A percentile compares a stretch with the other conserved stretches of the same genome.
Evolutionary conservation across 1,284 basidiomycete species (phyloP).

Genomic region (Blastosporella zonata): DNA sequence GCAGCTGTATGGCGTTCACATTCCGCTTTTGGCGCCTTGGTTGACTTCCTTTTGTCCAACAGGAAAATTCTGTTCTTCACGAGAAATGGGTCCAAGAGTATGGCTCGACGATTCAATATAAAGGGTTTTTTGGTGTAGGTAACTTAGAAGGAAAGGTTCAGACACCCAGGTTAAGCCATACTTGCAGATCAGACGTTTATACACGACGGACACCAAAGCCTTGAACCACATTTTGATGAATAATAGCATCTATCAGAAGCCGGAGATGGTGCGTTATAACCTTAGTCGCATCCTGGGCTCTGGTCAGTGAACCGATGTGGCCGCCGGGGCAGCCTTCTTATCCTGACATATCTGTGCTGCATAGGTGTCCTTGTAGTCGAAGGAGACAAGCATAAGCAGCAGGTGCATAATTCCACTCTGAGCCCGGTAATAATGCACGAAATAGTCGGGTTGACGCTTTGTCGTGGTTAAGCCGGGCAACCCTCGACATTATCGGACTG

Average conservation of each 20-base stretch:
- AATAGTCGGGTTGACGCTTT: constrained; percentile 44
- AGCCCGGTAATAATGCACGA: constrained; percentile 18
- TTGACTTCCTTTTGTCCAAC: background rate
- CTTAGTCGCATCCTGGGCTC: constrained; percentile 42
- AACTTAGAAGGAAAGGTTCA: background rate
- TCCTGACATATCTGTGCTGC: background rate
- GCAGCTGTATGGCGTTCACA: constrained; percentile 28
- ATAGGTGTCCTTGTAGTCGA: constrained; percentile 43
- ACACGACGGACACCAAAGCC: constrained; percentile 47
- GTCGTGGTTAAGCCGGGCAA: constrained; percentile 52
- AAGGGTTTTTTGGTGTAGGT: constrained; percentile 45
- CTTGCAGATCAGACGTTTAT: constrained; percentile 37
- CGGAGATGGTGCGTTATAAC: constrained; percentile 32
- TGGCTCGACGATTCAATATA: constrained; percentile 49
- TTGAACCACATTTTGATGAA: constrained; percentile 49
- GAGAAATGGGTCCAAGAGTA: constrained; percentile 57
- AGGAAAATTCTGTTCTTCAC: constrained; percentile 41
- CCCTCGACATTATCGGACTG: constrained; percentile 67
- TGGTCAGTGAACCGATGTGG: constrained; percentile 30
- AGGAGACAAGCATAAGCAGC: constrained; percentile 45
- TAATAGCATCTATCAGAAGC: constrained; percentile 45
- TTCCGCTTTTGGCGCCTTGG: background rate
- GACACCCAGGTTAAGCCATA: background rate
- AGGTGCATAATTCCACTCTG: constrained; percentile 30
- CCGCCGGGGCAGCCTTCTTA: background rate